phyloP scores from a whole-genome alignment of 2,329 filamentous ascomycete species.

The Leptosphaerulina australis region DNA sequence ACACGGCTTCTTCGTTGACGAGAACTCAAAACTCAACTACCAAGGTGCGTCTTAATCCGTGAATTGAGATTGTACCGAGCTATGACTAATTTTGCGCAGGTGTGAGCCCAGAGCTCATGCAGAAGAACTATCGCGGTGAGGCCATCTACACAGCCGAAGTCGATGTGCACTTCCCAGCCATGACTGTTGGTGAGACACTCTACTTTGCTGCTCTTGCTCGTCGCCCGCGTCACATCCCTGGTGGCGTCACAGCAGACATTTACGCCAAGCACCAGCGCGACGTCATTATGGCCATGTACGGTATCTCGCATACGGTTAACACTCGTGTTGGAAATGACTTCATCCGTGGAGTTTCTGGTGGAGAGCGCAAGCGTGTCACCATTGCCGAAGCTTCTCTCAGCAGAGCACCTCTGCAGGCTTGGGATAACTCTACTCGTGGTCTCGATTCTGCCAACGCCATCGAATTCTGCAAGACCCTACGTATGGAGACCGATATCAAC shows the following conservation, averaged over 20 bases:
- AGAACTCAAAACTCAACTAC: conserved; percentile 78
- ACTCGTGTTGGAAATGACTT: conserved; percentile 77
- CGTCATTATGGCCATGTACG: conserved; percentile 70
- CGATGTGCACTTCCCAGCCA: conserved; percentile 78
- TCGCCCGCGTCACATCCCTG: conserved; percentile 66
- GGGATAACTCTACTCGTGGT: conserved; percentile 79
- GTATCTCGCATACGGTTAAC: conserved; percentile 74
- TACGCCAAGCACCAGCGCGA: conserved; percentile 70
- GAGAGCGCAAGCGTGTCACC: conserved; percentile 80
- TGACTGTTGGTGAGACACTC: conserved; percentile 79
- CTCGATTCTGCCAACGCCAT: conserved; percentile 77
- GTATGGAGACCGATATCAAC: conserved; percentile 70
- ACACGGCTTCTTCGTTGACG: conserved; percentile 76
- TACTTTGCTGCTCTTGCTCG: conserved; percentile 76
- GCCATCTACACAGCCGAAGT: conserved; percentile 87
- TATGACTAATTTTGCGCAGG: conserved; percentile 49
- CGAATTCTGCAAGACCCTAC: conserved; percentile 74
- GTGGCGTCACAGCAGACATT: conserved; percentile 60
- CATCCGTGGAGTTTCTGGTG: conserved; percentile 74
- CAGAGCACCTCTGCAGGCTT: conserved; percentile 68
- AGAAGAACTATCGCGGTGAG: conserved; percentile 78
- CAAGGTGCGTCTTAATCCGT: conserved; percentile 59
- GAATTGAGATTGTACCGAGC: background rate
- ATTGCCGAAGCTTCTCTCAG: conserved; percentile 79
- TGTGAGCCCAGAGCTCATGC: conserved; percentile 74